Evolutionary conservation across 1,139 yeast species (phyloP).

Genomic region (Taphrina wiesneri): DNA sequence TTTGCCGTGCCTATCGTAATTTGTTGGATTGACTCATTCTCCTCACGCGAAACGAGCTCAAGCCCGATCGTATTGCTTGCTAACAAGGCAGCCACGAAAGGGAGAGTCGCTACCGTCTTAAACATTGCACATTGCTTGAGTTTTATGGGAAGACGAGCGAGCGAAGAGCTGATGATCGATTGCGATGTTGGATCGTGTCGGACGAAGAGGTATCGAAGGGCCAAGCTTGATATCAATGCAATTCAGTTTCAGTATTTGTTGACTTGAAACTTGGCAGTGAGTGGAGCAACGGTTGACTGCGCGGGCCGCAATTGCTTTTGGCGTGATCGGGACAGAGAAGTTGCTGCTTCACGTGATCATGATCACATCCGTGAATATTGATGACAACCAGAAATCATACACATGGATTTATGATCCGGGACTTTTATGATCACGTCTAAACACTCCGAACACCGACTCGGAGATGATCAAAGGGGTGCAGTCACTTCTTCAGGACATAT

Average conservation of each 20-base stretch:
- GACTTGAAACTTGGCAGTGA: background rate
- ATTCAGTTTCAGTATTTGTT: background rate
- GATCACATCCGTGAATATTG: background rate
- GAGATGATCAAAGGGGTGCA: background rate
- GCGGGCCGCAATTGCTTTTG: background rate
- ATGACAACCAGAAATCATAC: background rate
- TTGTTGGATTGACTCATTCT: background rate
- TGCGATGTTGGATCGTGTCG: too few relatives aligned
- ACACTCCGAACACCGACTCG: too few relatives aligned
- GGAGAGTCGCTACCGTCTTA: constrained; percentile 4
- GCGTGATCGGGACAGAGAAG: background rate
- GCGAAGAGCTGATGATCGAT: too few relatives aligned
- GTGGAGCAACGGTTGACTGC: background rate
- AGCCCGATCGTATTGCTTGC: constrained; percentile 6
- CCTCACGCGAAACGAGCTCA: background rate
- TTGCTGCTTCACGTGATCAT: too few relatives aligned
- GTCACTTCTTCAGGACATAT: background rate
- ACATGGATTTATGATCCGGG: too few relatives aligned
- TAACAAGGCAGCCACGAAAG: constrained; percentile 2
- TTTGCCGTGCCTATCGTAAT: background rate
- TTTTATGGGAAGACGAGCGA: background rate
- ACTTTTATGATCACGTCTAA: too few relatives aligned
- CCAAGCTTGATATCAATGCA: too few relatives aligned
- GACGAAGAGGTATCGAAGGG: too few relatives aligned
- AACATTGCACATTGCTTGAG: background rate